phyloP scores from a whole-genome alignment of 176 grass and related monocot species.

The Hyparrhenia diplandra region DNA sequence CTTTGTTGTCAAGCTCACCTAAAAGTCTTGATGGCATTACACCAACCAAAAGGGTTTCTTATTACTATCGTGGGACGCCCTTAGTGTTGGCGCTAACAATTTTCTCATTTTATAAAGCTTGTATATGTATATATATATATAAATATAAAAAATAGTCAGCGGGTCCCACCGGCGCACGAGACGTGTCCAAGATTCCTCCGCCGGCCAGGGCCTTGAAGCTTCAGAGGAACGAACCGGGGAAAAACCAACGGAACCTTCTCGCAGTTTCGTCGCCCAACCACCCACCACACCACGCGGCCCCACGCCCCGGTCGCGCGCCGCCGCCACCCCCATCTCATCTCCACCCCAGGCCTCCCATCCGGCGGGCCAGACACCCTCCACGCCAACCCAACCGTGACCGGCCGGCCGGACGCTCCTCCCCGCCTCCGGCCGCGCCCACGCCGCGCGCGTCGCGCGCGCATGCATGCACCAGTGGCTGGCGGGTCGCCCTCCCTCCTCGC shows the following conservation, averaged over 20 bases:
- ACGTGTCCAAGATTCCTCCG: constrained; percentile 30
- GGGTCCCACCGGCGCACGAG: neutral
- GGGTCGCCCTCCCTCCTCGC: neutral
- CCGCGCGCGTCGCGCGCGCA: neutral
- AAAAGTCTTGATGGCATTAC: too few species aligned
- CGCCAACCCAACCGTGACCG: neutral
- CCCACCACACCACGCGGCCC: neutral
- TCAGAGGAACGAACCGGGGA: neutral
- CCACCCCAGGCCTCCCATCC: neutral
- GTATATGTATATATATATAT: neutral
- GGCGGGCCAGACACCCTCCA: neutral
- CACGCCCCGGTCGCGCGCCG: neutral
- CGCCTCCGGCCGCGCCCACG: too few species aligned
- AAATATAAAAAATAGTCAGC: neutral
- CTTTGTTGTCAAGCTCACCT: too few species aligned
- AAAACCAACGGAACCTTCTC: constrained; percentile 38
- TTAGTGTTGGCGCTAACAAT: neutral
- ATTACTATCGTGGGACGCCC: too few species aligned
- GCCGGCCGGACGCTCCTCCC: too few species aligned
- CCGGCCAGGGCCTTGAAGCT: constrained; percentile 10
- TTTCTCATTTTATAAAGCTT: neutral
- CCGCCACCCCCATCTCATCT: neutral
- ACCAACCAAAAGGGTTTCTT: too few species aligned
- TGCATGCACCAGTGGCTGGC: neutral
- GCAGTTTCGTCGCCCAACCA: neutral